Conservation (phyloP, 305 asterid species). For the Ilex paraguariensis region DNA sequence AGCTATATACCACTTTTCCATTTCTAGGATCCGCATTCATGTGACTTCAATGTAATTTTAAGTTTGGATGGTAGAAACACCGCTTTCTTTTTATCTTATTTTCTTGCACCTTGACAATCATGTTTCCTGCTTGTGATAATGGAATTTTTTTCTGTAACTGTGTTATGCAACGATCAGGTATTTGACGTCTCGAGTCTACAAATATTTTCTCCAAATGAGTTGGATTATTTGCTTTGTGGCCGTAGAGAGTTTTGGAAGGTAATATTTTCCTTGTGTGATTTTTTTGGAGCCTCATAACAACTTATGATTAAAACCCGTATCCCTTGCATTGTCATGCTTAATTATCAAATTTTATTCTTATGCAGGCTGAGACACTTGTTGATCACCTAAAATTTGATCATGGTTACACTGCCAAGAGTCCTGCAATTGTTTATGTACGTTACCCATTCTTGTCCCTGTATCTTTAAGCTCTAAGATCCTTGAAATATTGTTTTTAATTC, state of each 20-base stretch:
- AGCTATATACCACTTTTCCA: neutral
- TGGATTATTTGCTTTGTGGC: slow-evolving; percentile 95
- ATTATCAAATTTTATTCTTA: neutral
- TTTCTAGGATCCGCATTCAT: neutral
- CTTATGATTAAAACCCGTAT: too few relatives aligned
- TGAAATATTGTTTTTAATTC: slow-evolving; percentile 5
- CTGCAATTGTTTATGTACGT: neutral
- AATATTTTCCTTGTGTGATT: slow-evolving; percentile 8
- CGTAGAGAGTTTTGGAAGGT: slow-evolving; percentile 99
- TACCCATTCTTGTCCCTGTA: neutral
- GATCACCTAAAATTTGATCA: slow-evolving; percentile 2
- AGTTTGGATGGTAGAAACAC: too few relatives aligned
- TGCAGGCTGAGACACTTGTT: slow-evolving; percentile 1
- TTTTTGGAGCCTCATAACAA: neutral
- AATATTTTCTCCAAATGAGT: slow-evolving; percentile 87
- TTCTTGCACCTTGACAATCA: slow-evolving; percentile 8
- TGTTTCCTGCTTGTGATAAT: slow-evolving; percentile 1
- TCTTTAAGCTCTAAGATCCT: neutral
- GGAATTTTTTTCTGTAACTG: neutral
- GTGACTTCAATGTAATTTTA: too few relatives aligned
- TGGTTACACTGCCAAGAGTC: slow-evolving; percentile 1
- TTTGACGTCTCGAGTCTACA: slow-evolving; percentile 86
- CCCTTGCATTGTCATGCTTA: neutral
- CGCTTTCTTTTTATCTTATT: neutral
- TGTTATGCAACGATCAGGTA: slow-evolving; percentile 36